phyloP scores from a whole-genome alignment of 345 rosid species.

The Carallia brachiata region DNA sequence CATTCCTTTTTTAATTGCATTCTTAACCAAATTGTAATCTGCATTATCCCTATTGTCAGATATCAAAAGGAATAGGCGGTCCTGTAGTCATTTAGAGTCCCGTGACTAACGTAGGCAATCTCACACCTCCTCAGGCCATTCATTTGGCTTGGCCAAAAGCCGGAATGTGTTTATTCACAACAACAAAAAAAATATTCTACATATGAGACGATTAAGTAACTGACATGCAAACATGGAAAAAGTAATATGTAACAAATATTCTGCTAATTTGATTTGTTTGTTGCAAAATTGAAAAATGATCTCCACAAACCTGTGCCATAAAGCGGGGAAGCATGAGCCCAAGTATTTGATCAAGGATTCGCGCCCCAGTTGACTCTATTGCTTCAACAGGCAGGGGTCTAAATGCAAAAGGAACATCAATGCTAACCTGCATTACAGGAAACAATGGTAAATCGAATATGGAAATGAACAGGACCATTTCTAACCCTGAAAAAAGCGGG shows the following conservation, averaged over 20 bases:
- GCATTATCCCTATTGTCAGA: too few relatives aligned
- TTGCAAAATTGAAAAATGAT: constrained; percentile 3
- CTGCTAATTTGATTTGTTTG: constrained; percentile 11
- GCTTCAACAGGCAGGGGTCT: constrained; percentile 64
- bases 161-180: too few relatives aligned
- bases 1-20: too few relatives aligned
- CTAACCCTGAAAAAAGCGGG: constrained; percentile 3
- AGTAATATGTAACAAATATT: constrained; percentile 1
- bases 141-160: too few relatives aligned
- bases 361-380: constrained; percentile 76
- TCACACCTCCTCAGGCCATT: too few relatives aligned
- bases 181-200: too few relatives aligned
- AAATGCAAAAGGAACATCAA: constrained; percentile 82
- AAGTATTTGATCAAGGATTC: constrained; percentile 77
- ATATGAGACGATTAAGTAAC: not conserved
- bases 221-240: not conserved
- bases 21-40: too few relatives aligned
- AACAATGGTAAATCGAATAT: not conserved
- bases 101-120: too few relatives aligned
- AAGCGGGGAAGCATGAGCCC: constrained; percentile 87
- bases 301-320: constrained; percentile 73
- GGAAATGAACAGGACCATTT: constrained; percentile 6
- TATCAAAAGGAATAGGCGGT: too few relatives aligned
- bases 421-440: constrained; percentile 49
- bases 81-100: too few relatives aligned